These are phyloP conservation scores for Fusarium algeriense DNA, from an alignment of 2,329 filamentous ascomycete species.

Conservation along the genomic window DNA sequence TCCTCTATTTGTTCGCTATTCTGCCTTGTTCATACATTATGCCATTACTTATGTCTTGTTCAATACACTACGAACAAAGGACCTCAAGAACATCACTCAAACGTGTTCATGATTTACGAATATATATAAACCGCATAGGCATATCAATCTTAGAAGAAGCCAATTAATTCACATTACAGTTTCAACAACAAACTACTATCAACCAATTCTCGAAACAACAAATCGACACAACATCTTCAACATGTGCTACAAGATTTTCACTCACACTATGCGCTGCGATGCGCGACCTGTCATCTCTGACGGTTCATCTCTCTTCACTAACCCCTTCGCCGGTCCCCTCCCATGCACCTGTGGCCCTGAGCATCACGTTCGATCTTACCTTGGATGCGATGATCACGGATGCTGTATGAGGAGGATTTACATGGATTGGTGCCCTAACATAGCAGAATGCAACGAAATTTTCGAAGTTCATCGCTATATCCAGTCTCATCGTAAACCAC, in stretches of 20 bases:
- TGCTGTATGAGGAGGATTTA: slow-evolving; percentile 44
- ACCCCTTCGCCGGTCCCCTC: slow-evolving; percentile 41
- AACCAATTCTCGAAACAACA: neutral
- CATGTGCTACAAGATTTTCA: slow-evolving; percentile 46
- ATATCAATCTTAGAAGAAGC: neutral
- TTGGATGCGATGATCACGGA: slow-evolving; percentile 44
- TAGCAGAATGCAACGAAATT: slow-evolving; percentile 15
- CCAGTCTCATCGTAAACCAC: slow-evolving; percentile 14
- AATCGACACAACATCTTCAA: neutral
- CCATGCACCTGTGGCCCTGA: slow-evolving; percentile 38
- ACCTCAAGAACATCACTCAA: neutral
- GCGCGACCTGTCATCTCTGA: slow-evolving; percentile 46
- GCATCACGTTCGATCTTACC: neutral
- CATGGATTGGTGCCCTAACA: slow-evolving; percentile 31
- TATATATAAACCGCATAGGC: neutral
- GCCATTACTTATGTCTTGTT: neutral
- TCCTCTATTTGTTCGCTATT: neutral
- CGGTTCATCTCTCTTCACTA: slow-evolving; percentile 36
- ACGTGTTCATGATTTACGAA: neutral
- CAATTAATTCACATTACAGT: neutral
- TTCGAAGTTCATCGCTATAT: slow-evolving; percentile 36
- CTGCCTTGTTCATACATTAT: neutral
- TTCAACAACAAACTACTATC: neutral
- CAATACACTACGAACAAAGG: neutral
- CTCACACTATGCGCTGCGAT: slow-evolving; percentile 49